Conservation (phyloP, 352 stramenopile species). For the Phytophthora syringae region DNA sequence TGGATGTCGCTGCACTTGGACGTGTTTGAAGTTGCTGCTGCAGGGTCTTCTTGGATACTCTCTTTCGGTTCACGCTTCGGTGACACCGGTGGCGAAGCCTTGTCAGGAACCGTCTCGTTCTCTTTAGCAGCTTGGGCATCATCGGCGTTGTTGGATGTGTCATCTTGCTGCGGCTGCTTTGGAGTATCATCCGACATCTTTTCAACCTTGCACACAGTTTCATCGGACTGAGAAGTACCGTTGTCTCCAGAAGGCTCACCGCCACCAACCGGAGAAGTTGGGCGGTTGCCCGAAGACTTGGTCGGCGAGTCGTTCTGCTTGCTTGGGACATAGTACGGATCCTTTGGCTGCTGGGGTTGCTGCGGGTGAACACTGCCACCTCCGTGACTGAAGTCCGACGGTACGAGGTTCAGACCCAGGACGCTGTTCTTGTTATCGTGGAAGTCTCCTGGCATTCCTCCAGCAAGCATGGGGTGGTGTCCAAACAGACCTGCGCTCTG, state of each 20-base stretch:
- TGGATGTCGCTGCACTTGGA: slow-evolving; percentile 28
- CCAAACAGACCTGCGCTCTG: slow-evolving; percentile 58
- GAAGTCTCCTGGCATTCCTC: slow-evolving; percentile 35
- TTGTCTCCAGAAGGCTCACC: slow-evolving; percentile 17
- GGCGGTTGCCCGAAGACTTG: slow-evolving; percentile 36
- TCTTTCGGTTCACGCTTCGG: slow-evolving; percentile 32
- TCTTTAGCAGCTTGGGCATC: slow-evolving; percentile 30
- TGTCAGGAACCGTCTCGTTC: slow-evolving; percentile 19
- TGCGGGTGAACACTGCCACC: slow-evolving; percentile 36
- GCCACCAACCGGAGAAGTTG: slow-evolving; percentile 33
- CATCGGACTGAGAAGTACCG: slow-evolving; percentile 7
- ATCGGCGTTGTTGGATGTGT: slow-evolving; percentile 8
- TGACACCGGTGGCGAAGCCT: slow-evolving; percentile 9
- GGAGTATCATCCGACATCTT: slow-evolving; percentile 12
- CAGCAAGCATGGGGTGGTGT: slow-evolving; percentile 48
- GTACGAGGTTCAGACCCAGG: slow-evolving; percentile 64
- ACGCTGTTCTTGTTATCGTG: slow-evolving; percentile 66
- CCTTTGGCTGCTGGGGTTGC: slow-evolving; percentile 45
- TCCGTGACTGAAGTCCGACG: slow-evolving; percentile 62
- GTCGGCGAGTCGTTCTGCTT: slow-evolving; percentile 39
- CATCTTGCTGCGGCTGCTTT: slow-evolving; percentile 18
- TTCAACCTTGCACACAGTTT: slow-evolving; percentile 28
- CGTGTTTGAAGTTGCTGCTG: slow-evolving; percentile 1
- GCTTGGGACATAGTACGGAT: slow-evolving; percentile 41
- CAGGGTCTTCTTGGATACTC: slow-evolving; percentile 8